phyloP scores from a whole-genome alignment of 2,329 filamentous ascomycete species.

The Fusarium humuli region DNA sequence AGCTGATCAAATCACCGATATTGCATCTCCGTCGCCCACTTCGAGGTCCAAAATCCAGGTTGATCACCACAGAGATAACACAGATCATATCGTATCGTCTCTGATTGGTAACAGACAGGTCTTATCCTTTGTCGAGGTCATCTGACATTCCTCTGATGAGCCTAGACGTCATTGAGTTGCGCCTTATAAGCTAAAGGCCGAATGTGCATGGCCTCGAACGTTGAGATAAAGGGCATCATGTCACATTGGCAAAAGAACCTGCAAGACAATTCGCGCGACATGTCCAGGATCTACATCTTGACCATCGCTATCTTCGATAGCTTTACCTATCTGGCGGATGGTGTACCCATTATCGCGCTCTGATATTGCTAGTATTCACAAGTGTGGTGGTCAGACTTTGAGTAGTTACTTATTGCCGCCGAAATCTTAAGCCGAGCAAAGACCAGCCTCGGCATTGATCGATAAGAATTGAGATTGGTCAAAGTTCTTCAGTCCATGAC shows the following conservation, averaged over 20 bases:
- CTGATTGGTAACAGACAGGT: constrained; percentile 1
- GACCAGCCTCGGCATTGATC: constrained; percentile 19
- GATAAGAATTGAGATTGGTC: constrained; percentile 14
- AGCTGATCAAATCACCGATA: background rate
- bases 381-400: constrained; percentile 27
- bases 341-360: constrained; percentile 1
- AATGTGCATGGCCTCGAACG: constrained; percentile 3
- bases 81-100: background rate
- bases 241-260: constrained; percentile 1
- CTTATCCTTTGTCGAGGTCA: constrained; percentile 16
- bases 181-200: background rate
- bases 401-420: constrained; percentile 4
- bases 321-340: background rate
- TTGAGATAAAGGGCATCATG: constrained; percentile 5
- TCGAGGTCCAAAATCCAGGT: background rate
- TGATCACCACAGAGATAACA: background rate
- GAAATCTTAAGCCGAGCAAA: constrained; percentile 25
- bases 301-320: constrained; percentile 9
- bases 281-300: background rate
- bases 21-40: background rate
- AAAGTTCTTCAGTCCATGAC: background rate
- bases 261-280: constrained; percentile 20
- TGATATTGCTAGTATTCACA: background rate
- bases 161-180: constrained; percentile 14
- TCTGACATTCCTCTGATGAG: constrained; percentile 27